Percentiles rank a stretch among this genome's conserved stretches.
Evolutionary conservation across 768 basidiomycete genomes (phyloP).

Genomic region (Mycena amicta): DNA sequence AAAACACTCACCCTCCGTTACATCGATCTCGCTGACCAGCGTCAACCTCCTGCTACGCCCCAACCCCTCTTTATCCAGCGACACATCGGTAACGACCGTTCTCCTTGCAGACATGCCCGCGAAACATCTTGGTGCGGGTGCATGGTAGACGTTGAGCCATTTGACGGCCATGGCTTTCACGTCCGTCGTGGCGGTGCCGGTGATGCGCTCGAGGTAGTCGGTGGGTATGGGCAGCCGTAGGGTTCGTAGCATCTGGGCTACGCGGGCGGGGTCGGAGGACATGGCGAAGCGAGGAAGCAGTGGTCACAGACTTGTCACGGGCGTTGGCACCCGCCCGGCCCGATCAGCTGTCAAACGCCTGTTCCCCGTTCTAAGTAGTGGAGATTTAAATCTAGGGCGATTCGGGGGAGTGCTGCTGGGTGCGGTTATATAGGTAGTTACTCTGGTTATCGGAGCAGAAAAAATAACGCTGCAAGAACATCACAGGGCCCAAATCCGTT

Average conservation of each 20-base stretch:
- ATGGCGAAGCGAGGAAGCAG: background rate
- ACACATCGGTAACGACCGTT: conserved; percentile 15
- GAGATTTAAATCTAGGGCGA: no score
- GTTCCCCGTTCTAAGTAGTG: no score
- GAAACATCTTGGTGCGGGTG: conserved; percentile 21
- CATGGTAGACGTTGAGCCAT: conserved; percentile 38
- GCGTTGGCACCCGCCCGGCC: no score
- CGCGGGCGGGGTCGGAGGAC: background rate
- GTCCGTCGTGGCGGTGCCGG: conserved; percentile 38
- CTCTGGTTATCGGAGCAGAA: no score
- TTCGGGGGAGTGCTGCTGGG: no score
- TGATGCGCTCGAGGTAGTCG: conserved; percentile 28
- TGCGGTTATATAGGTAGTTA: no score
- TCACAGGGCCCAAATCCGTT: no score
- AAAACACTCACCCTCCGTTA: conserved; percentile 43
- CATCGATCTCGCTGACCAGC: conserved; percentile 44
- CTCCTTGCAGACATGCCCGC: conserved; percentile 4
- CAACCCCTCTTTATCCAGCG: conserved; percentile 10
- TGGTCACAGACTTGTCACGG: no score
- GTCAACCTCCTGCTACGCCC: conserved; percentile 15
- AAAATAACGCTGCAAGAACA: no score
- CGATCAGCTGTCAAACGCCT: no score
- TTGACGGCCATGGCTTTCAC: conserved; percentile 41
- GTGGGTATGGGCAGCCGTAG: conserved; percentile 26
- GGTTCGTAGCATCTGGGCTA: conserved; percentile 6